These are phyloP conservation scores for Pichia exigua DNA, from an alignment of 805 yeast species.

Conservation along the genomic window DNA sequence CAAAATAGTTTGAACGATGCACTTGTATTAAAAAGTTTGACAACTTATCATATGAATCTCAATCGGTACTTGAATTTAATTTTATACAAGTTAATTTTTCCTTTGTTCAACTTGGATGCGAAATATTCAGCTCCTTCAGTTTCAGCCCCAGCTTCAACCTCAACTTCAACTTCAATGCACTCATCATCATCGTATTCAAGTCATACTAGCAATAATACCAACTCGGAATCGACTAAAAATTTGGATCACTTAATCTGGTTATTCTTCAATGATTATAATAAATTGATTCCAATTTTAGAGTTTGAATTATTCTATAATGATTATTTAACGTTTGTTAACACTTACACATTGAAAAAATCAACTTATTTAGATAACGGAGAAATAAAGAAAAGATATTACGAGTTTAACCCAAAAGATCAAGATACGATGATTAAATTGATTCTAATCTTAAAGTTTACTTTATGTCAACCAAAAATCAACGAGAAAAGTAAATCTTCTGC, in stretches of 20 bases:
- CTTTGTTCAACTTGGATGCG: slow-evolving; percentile 17
- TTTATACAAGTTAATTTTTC: slow-evolving; percentile 28
- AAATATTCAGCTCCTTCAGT: not conserved
- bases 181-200: not conserved
- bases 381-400: slow-evolving; percentile 30
- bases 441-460: slow-evolving; percentile 44
- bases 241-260: slow-evolving; percentile 40
- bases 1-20: slow-evolving; percentile 1
- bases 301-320: slow-evolving; percentile 45
- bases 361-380: slow-evolving; percentile 36
- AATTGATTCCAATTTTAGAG: slow-evolving; percentile 47
- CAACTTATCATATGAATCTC: slow-evolving; percentile 30
- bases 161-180: slow-evolving; percentile 1
- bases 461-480: slow-evolving; percentile 28
- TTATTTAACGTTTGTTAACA: slow-evolving; percentile 41
- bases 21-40: slow-evolving; percentile 11
- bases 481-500: slow-evolving; percentile 14
- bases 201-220: not conserved
- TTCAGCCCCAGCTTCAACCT: not conserved
- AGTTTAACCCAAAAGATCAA: slow-evolving; percentile 27
- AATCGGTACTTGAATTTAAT: slow-evolving; percentile 29
- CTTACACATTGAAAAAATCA: slow-evolving; percentile 24
- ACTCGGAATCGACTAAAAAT: slow-evolving; percentile 22
- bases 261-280: slow-evolving; percentile 45
- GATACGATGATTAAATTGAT: slow-evolving; percentile 42